Conservation (phyloP, 768 basidiomycete genomes). For the Rubroboletus satanas region DNA sequence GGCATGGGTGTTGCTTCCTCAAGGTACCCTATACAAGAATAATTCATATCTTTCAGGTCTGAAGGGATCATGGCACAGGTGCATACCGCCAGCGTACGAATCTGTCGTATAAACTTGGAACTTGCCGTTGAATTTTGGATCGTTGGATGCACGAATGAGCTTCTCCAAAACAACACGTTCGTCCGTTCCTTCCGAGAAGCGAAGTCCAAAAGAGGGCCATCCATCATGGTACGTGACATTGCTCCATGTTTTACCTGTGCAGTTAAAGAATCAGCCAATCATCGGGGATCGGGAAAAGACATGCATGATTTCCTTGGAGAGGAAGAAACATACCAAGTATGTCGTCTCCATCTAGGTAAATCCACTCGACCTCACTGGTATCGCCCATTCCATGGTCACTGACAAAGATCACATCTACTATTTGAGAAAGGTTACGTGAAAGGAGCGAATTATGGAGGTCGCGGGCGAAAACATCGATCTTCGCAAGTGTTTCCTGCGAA, state of each 20-base stretch:
- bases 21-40: conserved; percentile 2
- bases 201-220: conserved; percentile 86
- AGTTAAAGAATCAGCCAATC: neutral
- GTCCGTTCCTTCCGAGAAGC: conserved; percentile 63
- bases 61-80: neutral
- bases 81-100: conserved; percentile 21
- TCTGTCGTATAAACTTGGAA: conserved; percentile 54
- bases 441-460: conserved; percentile 60
- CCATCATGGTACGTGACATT: conserved; percentile 62
- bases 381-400: conserved; percentile 92
- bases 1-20: conserved; percentile 53
- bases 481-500: conserved; percentile 53
- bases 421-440: conserved; percentile 71
- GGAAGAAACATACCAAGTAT: conserved; percentile 23
- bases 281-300: neutral
- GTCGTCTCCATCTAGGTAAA: conserved; percentile 64
- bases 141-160: conserved; percentile 50
- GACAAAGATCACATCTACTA: conserved; percentile 87
- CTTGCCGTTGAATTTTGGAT: conserved; percentile 40
- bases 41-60: neutral
- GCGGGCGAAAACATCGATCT: conserved; percentile 73
- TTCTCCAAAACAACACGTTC: conserved; percentile 49
- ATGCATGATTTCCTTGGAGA: neutral
- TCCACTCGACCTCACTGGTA: conserved; percentile 69
- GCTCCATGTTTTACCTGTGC: conserved; percentile 23